Evolutionary conservation across 106 monocot genomes (phyloP).

Genomic region (Narthecium ossifragum): DNA sequence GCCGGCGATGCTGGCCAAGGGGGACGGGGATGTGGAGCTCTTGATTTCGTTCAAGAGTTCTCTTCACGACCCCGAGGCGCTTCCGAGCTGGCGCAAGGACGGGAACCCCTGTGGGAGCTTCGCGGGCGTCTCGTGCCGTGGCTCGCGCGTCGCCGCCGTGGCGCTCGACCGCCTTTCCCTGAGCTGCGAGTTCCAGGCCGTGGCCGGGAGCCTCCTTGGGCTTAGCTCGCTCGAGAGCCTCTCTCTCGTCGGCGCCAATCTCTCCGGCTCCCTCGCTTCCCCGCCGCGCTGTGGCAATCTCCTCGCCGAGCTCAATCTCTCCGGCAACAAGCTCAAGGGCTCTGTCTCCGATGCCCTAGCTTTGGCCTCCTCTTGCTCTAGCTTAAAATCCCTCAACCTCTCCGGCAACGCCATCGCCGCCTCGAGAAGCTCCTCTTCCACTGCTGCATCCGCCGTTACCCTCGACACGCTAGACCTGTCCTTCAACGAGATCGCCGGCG

Average conservation of each 20-base stretch:
- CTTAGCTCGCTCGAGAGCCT: neutral
- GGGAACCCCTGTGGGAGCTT: conserved; percentile 9
- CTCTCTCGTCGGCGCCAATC: neutral
- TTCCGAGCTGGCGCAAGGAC: conserved; percentile 4
- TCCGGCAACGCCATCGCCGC: conserved; percentile 21
- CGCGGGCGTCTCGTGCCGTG: conserved; percentile 1
- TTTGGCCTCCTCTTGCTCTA: conserved; percentile 11
- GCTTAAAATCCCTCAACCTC: conserved; percentile 16
- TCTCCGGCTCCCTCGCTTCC: neutral
- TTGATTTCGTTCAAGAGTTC: conserved; percentile 11
- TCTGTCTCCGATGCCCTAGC: neutral
- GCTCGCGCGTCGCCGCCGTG: neutral
- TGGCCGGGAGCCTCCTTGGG: neutral
- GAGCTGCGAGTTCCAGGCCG: neutral
- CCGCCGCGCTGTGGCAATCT: neutral
- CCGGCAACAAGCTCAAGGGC: neutral
- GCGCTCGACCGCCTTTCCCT: neutral
- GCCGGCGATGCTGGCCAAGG: neutral
- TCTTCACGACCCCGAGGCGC: neutral
- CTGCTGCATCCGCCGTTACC: neutral
- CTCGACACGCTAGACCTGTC: conserved; percentile 58
- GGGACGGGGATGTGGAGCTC: neutral
- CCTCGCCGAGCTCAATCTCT: conserved; percentile 1
- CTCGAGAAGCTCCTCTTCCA: neutral
- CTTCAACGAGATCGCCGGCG: conserved; percentile 38